Percentiles rank a stretch among this genome's conserved stretches.
These are phyloP conservation scores for Penicillium paneum DNA, from an alignment of 2,329 filamentous ascomycete species.

Conservation along the genomic window DNA sequence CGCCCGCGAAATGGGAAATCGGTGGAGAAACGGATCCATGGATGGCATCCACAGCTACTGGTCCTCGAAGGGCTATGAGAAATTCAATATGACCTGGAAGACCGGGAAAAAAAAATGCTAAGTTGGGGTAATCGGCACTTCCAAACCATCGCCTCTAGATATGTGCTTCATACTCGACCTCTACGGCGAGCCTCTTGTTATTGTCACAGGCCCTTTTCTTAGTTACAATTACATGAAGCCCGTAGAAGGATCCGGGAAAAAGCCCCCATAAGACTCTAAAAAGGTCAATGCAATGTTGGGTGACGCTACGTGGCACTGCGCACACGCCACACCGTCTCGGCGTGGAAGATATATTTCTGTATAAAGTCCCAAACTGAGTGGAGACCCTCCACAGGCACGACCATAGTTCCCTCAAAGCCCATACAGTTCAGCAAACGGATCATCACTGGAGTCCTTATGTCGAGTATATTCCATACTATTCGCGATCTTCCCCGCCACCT, in stretches of 20 bases:
- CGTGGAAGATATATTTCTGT: not conserved
- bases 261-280: not conserved
- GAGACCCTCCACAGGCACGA: not conserved
- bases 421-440: conserved; percentile 53
- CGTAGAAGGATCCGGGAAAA: not conserved
- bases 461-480: conserved; percentile 58
- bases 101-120: no score
- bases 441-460: conserved; percentile 48
- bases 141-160: not conserved
- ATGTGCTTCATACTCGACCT: not conserved
- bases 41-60: not conserved
- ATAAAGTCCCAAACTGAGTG: not conserved
- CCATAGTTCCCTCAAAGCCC: conserved; percentile 9
- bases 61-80: not conserved
- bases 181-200: not conserved
- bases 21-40: not conserved
- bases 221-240: not conserved
- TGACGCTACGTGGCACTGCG: not conserved
- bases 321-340: not conserved
- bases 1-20: not conserved
- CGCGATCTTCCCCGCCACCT: conserved; percentile 49
- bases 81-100: not conserved
- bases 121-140: not conserved
- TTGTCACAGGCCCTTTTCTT: not conserved
- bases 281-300: no score